phyloP scores from a whole-genome alignment of 441 rosid genomes.

The Arabidopsis lyrata region DNA sequence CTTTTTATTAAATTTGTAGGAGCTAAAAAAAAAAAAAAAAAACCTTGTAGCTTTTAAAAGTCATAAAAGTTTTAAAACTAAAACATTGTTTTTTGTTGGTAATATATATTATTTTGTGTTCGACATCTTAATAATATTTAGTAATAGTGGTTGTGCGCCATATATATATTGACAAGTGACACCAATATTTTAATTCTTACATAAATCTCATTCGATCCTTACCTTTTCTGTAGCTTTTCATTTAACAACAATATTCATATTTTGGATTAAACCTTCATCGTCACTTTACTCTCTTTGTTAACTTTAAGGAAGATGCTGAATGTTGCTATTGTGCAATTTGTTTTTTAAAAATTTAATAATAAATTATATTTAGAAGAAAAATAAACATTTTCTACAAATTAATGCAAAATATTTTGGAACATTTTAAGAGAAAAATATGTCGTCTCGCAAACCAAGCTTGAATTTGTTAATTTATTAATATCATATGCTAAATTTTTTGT shows the following conservation, averaged over 20 bases:
- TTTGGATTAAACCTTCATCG: slow-evolving; percentile 7
- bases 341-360: too few relatives aligned
- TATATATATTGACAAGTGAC: slow-evolving; percentile 6
- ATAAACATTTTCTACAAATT: too few relatives aligned
- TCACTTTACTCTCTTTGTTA: slow-evolving; percentile 26
- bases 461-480: slow-evolving; percentile 31
- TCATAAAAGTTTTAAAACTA: neutral
- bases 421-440: too few relatives aligned
- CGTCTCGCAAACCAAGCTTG: too few relatives aligned
- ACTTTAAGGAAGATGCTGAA: slow-evolving; percentile 50
- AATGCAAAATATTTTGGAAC: too few relatives aligned
- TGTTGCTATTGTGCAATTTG: slow-evolving; percentile 42
- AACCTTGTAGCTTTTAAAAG: too few relatives aligned
- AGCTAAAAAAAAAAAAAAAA: too few relatives aligned
- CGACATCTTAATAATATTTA: neutral
- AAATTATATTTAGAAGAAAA: too few relatives aligned
- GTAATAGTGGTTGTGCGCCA: slow-evolving; percentile 4
- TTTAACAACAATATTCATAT: slow-evolving; percentile 26
- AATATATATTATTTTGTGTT: neutral
- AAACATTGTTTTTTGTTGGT: neutral
- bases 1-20: neutral
- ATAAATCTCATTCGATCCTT: slow-evolving; percentile 26
- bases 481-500: slow-evolving; percentile 43
- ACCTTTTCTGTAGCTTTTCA: slow-evolving; percentile 28
- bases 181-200: slow-evolving; percentile 5